These are phyloP conservation scores for Fusarium pseudonygamai DNA, from an alignment of 2,329 filamentous ascomycete genomes.

Conservation along the genomic window DNA sequence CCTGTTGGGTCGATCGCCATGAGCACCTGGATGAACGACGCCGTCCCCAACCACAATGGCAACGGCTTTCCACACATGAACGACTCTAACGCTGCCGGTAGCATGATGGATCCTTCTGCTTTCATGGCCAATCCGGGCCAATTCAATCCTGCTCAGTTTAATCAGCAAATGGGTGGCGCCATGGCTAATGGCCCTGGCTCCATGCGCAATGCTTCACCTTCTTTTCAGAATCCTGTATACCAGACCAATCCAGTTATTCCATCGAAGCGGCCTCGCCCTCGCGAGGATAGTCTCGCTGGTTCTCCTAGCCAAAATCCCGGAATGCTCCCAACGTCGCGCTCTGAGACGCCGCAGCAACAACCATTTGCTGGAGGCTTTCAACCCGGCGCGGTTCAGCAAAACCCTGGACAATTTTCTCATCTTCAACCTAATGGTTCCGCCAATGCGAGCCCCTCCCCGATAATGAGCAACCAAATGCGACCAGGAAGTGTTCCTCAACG, in stretches of 20 bases:
- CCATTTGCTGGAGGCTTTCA: conserved; percentile 77
- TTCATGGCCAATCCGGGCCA: conserved; percentile 69
- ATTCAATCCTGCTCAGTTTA: conserved; percentile 70
- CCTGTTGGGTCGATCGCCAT: conserved; percentile 64
- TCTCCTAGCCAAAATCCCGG: conserved; percentile 81
- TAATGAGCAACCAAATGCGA: conserved; percentile 83
- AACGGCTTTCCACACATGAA: conserved; percentile 73
- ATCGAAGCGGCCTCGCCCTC: conserved; percentile 84
- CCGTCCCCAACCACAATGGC: conserved; percentile 76
- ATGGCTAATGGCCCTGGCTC: conserved; percentile 85
- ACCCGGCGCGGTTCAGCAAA: conserved; percentile 69
- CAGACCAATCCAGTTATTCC: conserved; percentile 88
- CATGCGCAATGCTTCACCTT: conserved; percentile 83
- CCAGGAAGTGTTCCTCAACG: conserved; percentile 77
- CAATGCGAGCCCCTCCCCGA: conserved; percentile 91
- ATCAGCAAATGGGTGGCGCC: conserved; percentile 60
- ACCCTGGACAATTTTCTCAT: conserved; percentile 79
- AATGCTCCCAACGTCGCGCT: conserved; percentile 83
- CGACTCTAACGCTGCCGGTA: conserved; percentile 65
- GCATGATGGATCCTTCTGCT: conserved; percentile 72
- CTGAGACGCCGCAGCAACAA: conserved; percentile 88
- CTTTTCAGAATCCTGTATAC: conserved; percentile 79
- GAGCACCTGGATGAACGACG: conserved; percentile 79
- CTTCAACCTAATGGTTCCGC: conserved; percentile 81
- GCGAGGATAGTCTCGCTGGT: conserved; percentile 84